Evolutionary conservation across 2,329 filamentous ascomycete species (phyloP).

Genomic region (Penicillium concentricum): DNA sequence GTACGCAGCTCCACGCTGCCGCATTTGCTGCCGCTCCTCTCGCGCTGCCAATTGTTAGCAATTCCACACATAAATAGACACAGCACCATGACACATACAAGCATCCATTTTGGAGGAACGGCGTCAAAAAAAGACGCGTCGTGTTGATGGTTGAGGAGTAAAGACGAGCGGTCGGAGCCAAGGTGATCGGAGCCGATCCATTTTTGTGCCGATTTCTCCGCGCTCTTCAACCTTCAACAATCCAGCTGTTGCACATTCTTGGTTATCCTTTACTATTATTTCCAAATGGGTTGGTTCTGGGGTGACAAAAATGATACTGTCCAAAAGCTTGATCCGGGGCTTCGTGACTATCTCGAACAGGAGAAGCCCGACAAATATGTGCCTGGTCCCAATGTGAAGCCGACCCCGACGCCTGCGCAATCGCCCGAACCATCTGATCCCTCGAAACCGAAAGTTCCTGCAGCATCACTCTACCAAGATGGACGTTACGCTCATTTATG

Average conservation of each 20-base stretch:
- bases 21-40: slow-evolving; percentile 56
- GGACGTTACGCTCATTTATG: slow-evolving; percentile 82
- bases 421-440: slow-evolving; percentile 24
- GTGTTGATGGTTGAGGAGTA: slow-evolving; percentile 25
- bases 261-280: neutral
- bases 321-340: slow-evolving; percentile 73
- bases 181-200: slow-evolving; percentile 23
- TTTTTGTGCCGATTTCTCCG: slow-evolving; percentile 29
- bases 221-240: slow-evolving; percentile 3
- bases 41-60: slow-evolving; percentile 40
- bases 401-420: slow-evolving; percentile 21
- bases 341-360: slow-evolving; percentile 80
- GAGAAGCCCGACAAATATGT: slow-evolving; percentile 74
- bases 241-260: neutral
- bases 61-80: neutral
- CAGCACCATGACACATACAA: slow-evolving; percentile 30
- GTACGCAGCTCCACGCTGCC: slow-evolving; percentile 58
- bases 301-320: slow-evolving; percentile 61
- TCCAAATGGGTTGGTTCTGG: slow-evolving; percentile 65
- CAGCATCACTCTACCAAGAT: slow-evolving; percentile 63
- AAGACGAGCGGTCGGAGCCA: slow-evolving; percentile 19
- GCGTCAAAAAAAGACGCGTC: slow-evolving; percentile 35
- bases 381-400: slow-evolving; percentile 33
- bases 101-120: slow-evolving; percentile 39
- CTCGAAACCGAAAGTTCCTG: slow-evolving; percentile 36